Evolutionary conservation across 306 rosid species (phyloP).

Genomic region (Chamaecrista fasciculata): DNA sequence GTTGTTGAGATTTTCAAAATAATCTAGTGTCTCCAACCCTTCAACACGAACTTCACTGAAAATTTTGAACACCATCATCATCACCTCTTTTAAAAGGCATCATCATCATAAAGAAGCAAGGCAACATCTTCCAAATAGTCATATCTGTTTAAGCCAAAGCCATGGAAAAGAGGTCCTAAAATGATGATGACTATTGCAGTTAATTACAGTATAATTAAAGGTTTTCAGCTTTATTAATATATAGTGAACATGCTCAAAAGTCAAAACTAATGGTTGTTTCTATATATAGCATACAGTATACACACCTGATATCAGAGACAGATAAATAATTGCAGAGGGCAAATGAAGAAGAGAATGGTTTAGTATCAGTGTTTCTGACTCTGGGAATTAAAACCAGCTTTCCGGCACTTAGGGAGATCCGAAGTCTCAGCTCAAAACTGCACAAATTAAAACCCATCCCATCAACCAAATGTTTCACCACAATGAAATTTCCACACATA

Average conservation of each 20-base stretch:
- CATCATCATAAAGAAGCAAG: no score
- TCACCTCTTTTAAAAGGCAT: constrained; percentile 20
- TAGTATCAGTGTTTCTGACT: constrained; percentile 64
- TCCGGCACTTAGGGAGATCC: constrained; percentile 54
- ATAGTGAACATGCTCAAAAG: no score
- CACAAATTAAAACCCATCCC: no score
- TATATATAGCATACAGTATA: background rate
- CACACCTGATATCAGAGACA: constrained; percentile 76
- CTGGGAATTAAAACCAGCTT: constrained; percentile 63
- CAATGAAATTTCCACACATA: background rate
- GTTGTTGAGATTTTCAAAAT: constrained; percentile 55
- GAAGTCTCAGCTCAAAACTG: constrained; percentile 74
- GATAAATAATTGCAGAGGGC: constrained; percentile 60
- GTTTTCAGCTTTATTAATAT: no score
- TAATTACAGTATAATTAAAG: no score
- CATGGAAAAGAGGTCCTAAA: background rate
- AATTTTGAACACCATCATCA: constrained; percentile 32
- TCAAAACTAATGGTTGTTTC: no score
- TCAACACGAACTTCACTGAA: constrained; percentile 82
- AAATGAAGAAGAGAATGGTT: constrained; percentile 56
- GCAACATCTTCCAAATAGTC: constrained; percentile 22
- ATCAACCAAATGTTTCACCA: constrained; percentile 5
- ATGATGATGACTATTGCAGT: no score
- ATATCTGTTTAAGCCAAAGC: background rate
- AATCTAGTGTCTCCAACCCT: constrained; percentile 85